Evolutionary conservation across 495 filamentous ascomycete species (phyloP).

Genomic region (Aspergillus egyptiacus): DNA sequence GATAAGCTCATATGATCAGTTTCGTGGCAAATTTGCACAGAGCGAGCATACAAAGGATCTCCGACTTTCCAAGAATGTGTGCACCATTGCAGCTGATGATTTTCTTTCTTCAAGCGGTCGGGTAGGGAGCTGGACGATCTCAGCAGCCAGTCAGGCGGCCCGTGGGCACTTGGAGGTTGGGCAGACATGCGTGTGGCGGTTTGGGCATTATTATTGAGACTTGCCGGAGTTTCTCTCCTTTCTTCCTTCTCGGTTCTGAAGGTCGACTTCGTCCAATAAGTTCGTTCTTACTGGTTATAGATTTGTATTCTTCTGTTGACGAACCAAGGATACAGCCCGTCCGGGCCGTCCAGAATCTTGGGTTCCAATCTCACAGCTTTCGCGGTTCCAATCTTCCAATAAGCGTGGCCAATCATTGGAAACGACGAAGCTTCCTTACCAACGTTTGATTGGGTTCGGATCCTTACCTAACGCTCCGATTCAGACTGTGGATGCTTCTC

Average conservation of each 20-base stretch:
- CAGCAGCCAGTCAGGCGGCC: slow-evolving; percentile 9
- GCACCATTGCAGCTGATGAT: neutral
- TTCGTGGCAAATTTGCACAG: no score
- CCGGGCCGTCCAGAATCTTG: slow-evolving; percentile 9
- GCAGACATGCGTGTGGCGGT: slow-evolving; percentile 37
- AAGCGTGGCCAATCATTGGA: no score
- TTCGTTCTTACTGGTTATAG: no score
- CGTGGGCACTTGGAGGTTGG: slow-evolving; percentile 26
- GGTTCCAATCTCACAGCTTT: slow-evolving; percentile 1
- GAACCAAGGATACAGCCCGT: slow-evolving; percentile 13
- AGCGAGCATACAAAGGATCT: no score
- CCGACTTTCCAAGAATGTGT: no score
- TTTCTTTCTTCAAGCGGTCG: neutral
- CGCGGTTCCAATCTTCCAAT: no score
- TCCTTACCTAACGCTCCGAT: no score
- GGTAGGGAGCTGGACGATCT: no score
- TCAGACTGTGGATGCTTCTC: no score
- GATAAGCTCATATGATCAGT: neutral
- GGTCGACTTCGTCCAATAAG: slow-evolving; percentile 4
- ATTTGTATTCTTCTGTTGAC: neutral
- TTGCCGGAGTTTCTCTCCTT: neutral
- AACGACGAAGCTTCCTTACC: no score
- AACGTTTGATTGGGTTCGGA: no score
- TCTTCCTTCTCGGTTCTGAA: neutral
- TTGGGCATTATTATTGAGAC: slow-evolving; percentile 29